phyloP scores from a whole-genome alignment of 495 filamentous ascomycete genomes.

The Bathelium albidoporum region DNA sequence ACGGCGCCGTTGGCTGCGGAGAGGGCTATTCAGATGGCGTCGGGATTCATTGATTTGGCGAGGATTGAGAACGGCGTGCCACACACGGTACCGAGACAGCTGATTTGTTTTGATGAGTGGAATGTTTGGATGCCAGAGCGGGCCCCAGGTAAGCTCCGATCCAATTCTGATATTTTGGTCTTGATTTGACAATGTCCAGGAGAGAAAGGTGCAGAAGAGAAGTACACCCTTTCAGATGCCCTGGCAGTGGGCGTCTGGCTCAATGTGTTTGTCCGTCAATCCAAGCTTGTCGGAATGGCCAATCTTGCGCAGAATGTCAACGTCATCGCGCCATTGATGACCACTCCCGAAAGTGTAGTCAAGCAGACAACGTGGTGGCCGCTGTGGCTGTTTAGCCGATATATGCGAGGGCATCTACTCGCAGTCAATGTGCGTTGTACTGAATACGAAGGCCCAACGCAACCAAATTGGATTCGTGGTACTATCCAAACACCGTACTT shows the following conservation, averaged over 20 bases:
- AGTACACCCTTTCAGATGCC: slow-evolving; percentile 67
- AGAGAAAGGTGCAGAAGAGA: slow-evolving; percentile 56
- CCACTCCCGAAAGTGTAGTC: slow-evolving; percentile 47
- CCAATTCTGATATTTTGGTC: neutral
- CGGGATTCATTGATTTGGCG: slow-evolving; percentile 60
- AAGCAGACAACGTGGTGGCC: slow-evolving; percentile 77
- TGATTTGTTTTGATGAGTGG: slow-evolving; percentile 80
- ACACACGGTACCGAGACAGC: slow-evolving; percentile 44
- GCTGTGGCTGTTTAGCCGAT: slow-evolving; percentile 56
- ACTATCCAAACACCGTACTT: slow-evolving; percentile 58
- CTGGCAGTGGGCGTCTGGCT: slow-evolving; percentile 63
- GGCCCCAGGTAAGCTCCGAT: slow-evolving; percentile 40
- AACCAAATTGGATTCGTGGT: slow-evolving; percentile 53
- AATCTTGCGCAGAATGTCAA: slow-evolving; percentile 74
- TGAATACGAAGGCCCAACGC: slow-evolving; percentile 53
- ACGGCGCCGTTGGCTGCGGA: slow-evolving; percentile 61
- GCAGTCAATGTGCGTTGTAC: slow-evolving; percentile 48
- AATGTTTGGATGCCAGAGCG: slow-evolving; percentile 73
- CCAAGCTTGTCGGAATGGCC: slow-evolving; percentile 62
- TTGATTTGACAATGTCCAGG: slow-evolving; percentile 17
- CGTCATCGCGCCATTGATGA: slow-evolving; percentile 70
- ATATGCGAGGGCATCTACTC: slow-evolving; percentile 63
- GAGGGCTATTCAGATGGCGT: slow-evolving; percentile 61
- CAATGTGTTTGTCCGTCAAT: slow-evolving; percentile 72
- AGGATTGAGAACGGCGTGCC: slow-evolving; percentile 57